A percentile compares a stretch with the other conserved stretches of the same genome.
These are phyloP conservation scores for Penicillium sp. DNA, from an alignment of 2,329 filamentous ascomycete genomes.

Conservation along the genomic window DNA sequence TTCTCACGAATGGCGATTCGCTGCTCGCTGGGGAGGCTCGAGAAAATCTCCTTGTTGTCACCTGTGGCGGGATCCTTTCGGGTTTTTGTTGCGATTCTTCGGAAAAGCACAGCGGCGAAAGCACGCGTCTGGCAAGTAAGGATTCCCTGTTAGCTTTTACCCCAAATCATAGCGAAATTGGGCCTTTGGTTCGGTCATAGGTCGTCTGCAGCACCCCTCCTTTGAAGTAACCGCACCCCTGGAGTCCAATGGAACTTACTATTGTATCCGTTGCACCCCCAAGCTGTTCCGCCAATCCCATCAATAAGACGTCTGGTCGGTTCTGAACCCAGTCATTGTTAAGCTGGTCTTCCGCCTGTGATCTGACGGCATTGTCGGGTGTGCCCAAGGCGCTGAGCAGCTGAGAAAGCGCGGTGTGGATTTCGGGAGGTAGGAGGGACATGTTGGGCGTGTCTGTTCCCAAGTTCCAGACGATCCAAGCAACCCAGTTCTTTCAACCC, in stretches of 20 bases:
- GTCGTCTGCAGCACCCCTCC: background rate
- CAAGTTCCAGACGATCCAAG: constrained; percentile 23
- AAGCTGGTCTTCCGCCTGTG: constrained; percentile 80
- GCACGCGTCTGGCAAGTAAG: constrained; percentile 61
- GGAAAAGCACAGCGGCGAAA: constrained; percentile 87
- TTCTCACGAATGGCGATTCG: constrained; percentile 72
- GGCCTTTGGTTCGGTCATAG: background rate
- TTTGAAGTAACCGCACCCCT: constrained; percentile 1
- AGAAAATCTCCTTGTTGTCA: constrained; percentile 72
- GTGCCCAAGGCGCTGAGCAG: constrained; percentile 83
- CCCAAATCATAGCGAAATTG: background rate
- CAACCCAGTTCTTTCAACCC: constrained; percentile 17
- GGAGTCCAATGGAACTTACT: constrained; percentile 45
- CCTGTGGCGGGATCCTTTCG: constrained; percentile 62
- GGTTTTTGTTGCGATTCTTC: constrained; percentile 81
- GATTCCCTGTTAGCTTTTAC: constrained; percentile 2
- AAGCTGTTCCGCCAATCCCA: constrained; percentile 90
- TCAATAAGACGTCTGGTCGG: constrained; percentile 76
- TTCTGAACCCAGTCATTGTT: constrained; percentile 79
- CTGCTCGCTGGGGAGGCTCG: constrained; percentile 65
- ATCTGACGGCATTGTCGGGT: constrained; percentile 74
- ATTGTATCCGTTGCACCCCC: constrained; percentile 63
- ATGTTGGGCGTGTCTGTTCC: constrained; percentile 44
- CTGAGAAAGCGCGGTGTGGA: constrained; percentile 74
- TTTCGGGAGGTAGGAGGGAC: constrained; percentile 77